phyloP scores from a whole-genome alignment of 2,329 filamentous ascomycete genomes.

The Stylonectria norvegica region DNA sequence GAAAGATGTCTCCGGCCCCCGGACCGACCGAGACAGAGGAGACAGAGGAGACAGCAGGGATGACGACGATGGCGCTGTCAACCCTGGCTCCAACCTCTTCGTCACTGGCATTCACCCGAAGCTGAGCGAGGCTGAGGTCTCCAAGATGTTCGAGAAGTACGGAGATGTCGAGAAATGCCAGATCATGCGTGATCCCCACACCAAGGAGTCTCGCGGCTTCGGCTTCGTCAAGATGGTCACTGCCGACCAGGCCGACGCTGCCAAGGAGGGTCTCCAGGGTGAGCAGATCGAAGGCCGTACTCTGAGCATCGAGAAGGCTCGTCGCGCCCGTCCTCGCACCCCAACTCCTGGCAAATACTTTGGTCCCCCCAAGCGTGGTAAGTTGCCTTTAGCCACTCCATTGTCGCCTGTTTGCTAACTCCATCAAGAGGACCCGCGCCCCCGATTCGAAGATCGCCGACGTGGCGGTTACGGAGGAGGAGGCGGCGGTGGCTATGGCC shows the following conservation, averaged over 20 bases:
- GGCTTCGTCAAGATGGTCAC: conserved; percentile 99
- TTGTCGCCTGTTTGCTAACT: too few species aligned
- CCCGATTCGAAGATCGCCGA: conserved; percentile 59
- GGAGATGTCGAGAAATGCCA: conserved; percentile 98
- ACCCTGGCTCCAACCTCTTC: conserved; percentile 97
- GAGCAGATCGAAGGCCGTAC: conserved; percentile 94
- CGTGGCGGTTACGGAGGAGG: conserved; percentile 55
- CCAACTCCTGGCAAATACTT: conserved; percentile 99
- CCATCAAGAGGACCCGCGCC: conserved; percentile 34
- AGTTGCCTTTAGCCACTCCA: conserved; percentile 34
- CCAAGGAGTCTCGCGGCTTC: conserved; percentile 96
- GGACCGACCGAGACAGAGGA: too few species aligned
- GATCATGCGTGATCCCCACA: conserved; percentile 98
- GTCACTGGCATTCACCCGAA: conserved; percentile 97
- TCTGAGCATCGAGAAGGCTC: conserved; percentile 97
- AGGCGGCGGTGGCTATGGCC: conserved; percentile 43
- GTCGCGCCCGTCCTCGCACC: conserved; percentile 88
- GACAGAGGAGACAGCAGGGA: too few species aligned
- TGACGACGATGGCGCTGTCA: conserved; percentile 77
- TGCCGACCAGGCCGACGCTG: conserved; percentile 90
- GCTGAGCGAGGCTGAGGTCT: conserved; percentile 84
- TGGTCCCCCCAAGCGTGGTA: conserved; percentile 94
- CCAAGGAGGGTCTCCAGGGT: conserved; percentile 92
- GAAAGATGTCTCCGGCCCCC: conserved; percentile 52
- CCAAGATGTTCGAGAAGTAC: conserved; percentile 96